phyloP scores from a whole-genome alignment of 2,329 filamentous ascomycete species.

The Cucurbitaria berberidis region DNA sequence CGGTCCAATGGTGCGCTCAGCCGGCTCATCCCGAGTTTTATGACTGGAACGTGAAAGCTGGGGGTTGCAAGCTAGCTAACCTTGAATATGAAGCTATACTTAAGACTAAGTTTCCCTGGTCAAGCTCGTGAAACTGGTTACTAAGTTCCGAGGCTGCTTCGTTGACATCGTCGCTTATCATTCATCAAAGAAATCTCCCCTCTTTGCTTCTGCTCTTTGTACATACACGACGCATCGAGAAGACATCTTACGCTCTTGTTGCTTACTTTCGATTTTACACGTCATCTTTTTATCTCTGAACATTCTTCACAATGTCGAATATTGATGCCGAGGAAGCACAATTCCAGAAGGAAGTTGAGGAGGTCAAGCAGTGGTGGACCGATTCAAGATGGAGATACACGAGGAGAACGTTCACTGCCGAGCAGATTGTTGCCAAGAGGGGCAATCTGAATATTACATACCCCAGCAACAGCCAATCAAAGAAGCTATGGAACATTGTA shows the following conservation, averaged over 20 bases:
- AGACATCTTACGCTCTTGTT: not conserved
- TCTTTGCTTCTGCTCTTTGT: conserved; percentile 3
- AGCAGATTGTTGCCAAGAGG: conserved; percentile 95
- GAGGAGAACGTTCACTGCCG: conserved; percentile 89
- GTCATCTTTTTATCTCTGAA: not conserved
- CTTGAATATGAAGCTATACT: conserved; percentile 27
- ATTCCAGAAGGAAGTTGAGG: conserved; percentile 82
- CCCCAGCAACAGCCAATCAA: conserved; percentile 83
- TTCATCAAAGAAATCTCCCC: conserved; percentile 6
- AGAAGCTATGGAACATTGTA: conserved; percentile 93
- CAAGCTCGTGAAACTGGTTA: conserved; percentile 11
- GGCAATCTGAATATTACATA: conserved; percentile 91
- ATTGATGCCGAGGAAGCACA: conserved; percentile 72
- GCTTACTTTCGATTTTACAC: not conserved
- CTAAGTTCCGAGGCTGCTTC: conserved; percentile 26
- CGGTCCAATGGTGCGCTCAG: conserved; percentile 46
- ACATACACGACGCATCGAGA: not conserved
- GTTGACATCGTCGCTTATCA: conserved; percentile 34
- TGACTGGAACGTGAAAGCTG: conserved; percentile 20
- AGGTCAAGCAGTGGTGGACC: conserved; percentile 93
- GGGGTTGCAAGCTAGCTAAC: conserved; percentile 21
- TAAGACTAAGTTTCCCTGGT: conserved; percentile 39
- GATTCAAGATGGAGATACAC: conserved; percentile 93
- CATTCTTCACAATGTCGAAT: conserved; percentile 35
- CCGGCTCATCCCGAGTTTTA: conserved; percentile 39